Evolutionary conservation across 768 basidiomycete genomes (phyloP).

Genomic region (Myochromella boudieri): DNA sequence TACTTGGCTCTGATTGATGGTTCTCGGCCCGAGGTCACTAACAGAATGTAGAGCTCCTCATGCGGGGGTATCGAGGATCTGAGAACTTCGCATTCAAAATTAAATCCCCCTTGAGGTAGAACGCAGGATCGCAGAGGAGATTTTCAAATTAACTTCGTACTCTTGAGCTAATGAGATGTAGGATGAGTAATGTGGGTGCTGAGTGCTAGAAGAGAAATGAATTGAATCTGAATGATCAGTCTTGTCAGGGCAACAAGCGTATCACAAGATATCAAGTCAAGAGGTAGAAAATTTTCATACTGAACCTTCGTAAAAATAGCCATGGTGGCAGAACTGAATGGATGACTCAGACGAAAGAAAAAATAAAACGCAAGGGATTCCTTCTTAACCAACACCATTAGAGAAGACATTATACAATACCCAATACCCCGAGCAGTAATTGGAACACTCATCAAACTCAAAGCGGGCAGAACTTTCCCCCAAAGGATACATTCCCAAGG

Average conservation of each 20-base stretch:
- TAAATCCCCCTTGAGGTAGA: not conserved
- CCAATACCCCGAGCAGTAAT: not conserved
- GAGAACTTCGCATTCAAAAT: not conserved
- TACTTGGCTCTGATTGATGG: not conserved
- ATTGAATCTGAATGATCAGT: too few relatives aligned
- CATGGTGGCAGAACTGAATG: too few relatives aligned
- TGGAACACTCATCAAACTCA: not conserved
- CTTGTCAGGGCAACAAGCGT: too few relatives aligned
- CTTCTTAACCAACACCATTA: not conserved
- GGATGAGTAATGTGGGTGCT: too few relatives aligned
- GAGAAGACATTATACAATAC: not conserved
- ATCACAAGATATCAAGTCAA: too few relatives aligned
- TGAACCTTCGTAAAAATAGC: too few relatives aligned
- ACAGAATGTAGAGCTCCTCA: not conserved
- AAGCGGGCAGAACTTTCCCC: slow-evolving; percentile 11
- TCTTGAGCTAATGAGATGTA: too few relatives aligned
- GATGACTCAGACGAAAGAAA: too few relatives aligned
- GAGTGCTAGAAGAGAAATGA: too few relatives aligned
- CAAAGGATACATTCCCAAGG: slow-evolving; percentile 28
- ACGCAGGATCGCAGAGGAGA: not conserved
- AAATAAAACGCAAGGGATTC: too few relatives aligned
- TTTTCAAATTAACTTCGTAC: not conserved
- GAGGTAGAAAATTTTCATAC: too few relatives aligned
- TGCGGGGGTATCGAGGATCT: not conserved
- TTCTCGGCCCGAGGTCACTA: not conserved